Conservation (phyloP, 2,329 filamentous ascomycete genomes). For the Apiospora hydei region DNA sequence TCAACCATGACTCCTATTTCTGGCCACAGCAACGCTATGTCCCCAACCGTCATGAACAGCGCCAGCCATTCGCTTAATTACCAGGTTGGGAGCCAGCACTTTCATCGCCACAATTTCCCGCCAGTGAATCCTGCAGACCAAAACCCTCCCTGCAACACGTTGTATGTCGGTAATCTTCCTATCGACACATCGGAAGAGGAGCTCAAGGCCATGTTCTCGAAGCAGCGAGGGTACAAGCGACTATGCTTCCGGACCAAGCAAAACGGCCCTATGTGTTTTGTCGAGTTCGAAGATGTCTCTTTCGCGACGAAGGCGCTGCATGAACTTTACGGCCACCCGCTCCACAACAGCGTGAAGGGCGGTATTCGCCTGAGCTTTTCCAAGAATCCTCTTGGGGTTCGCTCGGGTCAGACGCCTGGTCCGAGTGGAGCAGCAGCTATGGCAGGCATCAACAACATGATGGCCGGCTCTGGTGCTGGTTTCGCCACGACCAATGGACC, state of each 20-base stretch:
- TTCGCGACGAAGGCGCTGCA: constrained; percentile 91
- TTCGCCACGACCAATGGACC: constrained; percentile 77
- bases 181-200: constrained; percentile 94
- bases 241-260: constrained; percentile 94
- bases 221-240: constrained; percentile 92
- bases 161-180: constrained; percentile 97
- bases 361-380: constrained; percentile 96
- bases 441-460: constrained; percentile 66
- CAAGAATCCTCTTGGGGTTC: constrained; percentile 94
- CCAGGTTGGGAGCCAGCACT: constrained; percentile 63
- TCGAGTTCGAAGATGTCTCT: constrained; percentile 94
- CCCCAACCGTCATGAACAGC: constrained; percentile 61
- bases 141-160: constrained; percentile 95
- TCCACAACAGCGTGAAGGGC: constrained; percentile 93
- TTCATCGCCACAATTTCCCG: constrained; percentile 74
- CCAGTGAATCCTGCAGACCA: constrained; percentile 94
- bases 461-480: constrained; percentile 58
- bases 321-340: constrained; percentile 84
- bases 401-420: constrained; percentile 72
- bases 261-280: constrained; percentile 98
- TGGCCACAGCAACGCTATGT: constrained; percentile 57
- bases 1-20: constrained; percentile 47
- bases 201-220: constrained; percentile 90
- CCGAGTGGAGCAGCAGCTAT: constrained; percentile 50
- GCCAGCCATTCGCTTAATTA: constrained; percentile 55